Base-by-base conservation (phyloP, 169 alveolate species). In the Eimeria praecox region DNA sequence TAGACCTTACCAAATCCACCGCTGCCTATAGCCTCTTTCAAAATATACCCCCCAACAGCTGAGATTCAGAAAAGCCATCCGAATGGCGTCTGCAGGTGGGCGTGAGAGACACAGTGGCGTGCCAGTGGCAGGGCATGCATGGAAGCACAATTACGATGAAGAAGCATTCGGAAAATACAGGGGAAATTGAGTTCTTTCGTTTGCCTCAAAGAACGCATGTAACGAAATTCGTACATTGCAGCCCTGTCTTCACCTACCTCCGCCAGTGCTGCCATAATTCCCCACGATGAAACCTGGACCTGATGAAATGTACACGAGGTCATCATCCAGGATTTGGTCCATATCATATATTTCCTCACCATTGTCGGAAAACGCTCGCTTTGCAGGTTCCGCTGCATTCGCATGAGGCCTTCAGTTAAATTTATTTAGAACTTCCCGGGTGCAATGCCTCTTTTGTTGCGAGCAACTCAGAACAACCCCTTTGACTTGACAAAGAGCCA, bases 1-100 rank as follows among this genome's bases (percentile, higher is more conserved):
- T 71, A 77, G 49, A 94, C 96, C 27, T 87, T 89, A 33, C 96
- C 96, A 35, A 87, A 94, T 49, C 96, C 96, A 24, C 96, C 96
- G 49, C 92, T 92, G 9, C 96, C 96, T 9, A 94, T 66, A 20
- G 44, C 59, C 52, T 86, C 95, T 42, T 89, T 59, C 71, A 94
- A 64, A 33, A 94, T 59, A 62, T 94, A 94, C 52, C 96, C 96
- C 0, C 94, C 96, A n/a, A 93, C 90, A 16, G 90, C 94, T 80
- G 95, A 66, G 56, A n/a, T 30, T 18, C 71, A 90, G 8, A 64
- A 33, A n/a, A 71, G 18, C 38, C 52, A 64, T 33, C 33, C 24
- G 59, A 75, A 42, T 4, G 33, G 59, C 10, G 62, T 40, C 40
- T 40, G 30, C 62, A 42, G 18, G 86, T 75, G 86, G 46, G 46